These are phyloP conservation scores for Penicillium janthinellum DNA, from an alignment of 2,329 filamentous ascomycete species.

Conservation along the genomic window DNA sequence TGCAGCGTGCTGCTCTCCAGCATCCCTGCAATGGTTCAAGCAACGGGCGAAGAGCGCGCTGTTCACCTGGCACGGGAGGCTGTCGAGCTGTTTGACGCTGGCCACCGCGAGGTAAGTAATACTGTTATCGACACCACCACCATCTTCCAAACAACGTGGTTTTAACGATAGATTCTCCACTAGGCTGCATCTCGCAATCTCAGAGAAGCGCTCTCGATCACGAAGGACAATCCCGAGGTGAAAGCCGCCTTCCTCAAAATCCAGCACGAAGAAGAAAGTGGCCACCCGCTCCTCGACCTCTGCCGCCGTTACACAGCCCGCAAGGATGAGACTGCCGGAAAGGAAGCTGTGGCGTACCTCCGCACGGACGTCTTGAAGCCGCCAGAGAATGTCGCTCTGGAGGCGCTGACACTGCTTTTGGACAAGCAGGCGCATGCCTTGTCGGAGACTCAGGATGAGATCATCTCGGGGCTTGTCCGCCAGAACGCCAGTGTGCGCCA, in stretches of 20 bases:
- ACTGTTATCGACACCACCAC: not conserved
- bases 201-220: conserved; percentile 52
- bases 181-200: conserved; percentile 52
- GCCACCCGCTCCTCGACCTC: conserved; percentile 48
- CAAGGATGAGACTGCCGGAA: conserved; percentile 47
- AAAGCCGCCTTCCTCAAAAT: conserved; percentile 50
- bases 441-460: conserved; percentile 47
- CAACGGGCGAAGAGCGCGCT: conserved; percentile 49
- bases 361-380: conserved; percentile 47
- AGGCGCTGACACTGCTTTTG: conserved; percentile 48
- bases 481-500: conserved; percentile 47
- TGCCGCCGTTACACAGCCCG: conserved; percentile 47
- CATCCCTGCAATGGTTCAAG: conserved; percentile 45
- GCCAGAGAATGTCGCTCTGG: conserved; percentile 45
- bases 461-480: conserved; percentile 50
- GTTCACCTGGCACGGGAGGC: conserved; percentile 50
- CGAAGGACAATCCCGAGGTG: conserved; percentile 48
- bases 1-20: conserved; percentile 19
- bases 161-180: not conserved
- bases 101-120: conserved; percentile 47
- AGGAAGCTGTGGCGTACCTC: conserved; percentile 48
- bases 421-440: conserved; percentile 38
- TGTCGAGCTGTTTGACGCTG: conserved; percentile 49
- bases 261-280: conserved; percentile 43
- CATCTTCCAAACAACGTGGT: not conserved